Conservation (phyloP, 2,329 filamentous ascomycete species). For the Cordyceps farinosa region DNA sequence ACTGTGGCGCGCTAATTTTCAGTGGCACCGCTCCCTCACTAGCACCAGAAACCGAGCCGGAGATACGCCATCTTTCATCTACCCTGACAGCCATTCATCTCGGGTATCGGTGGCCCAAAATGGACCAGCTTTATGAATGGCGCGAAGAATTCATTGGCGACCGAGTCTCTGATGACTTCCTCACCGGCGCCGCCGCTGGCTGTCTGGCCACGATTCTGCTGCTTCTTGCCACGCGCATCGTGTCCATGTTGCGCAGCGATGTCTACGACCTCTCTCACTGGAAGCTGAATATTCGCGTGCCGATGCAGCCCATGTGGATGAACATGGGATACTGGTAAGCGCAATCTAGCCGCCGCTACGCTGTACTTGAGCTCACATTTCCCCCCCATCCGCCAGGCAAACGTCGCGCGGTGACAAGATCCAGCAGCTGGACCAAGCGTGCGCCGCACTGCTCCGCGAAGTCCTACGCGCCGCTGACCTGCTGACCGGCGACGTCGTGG, state of each 20-base stretch:
- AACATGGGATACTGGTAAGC: constrained; percentile 59
- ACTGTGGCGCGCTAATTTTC: neutral
- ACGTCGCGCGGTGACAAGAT: constrained; percentile 28
- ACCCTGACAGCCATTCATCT: neutral
- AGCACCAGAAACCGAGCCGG: neutral
- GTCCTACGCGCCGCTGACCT: constrained; percentile 44
- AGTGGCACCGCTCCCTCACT: neutral
- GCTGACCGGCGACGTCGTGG: constrained; percentile 20
- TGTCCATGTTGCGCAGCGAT: constrained; percentile 25
- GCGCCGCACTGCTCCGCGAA: constrained; percentile 45
- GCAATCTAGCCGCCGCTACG: no score
- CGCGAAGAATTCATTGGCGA: constrained; percentile 2
- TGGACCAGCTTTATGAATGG: constrained; percentile 3
- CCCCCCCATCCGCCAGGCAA: constrained; percentile 27
- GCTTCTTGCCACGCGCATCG: constrained; percentile 33
- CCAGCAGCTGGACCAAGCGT: constrained; percentile 43
- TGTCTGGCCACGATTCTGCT: constrained; percentile 22
- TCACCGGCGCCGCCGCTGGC: neutral
- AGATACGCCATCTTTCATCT: neutral
- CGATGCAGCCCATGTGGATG: constrained; percentile 57
- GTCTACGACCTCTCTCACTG: constrained; percentile 53
- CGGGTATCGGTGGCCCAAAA: neutral
- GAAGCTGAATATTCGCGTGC: constrained; percentile 48
- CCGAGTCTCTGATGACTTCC: constrained; percentile 13
- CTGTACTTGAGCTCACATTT: neutral